Base-by-base conservation (phyloP, 2,329 filamentous ascomycete species). In the Colletotrichum sp. region DNA sequence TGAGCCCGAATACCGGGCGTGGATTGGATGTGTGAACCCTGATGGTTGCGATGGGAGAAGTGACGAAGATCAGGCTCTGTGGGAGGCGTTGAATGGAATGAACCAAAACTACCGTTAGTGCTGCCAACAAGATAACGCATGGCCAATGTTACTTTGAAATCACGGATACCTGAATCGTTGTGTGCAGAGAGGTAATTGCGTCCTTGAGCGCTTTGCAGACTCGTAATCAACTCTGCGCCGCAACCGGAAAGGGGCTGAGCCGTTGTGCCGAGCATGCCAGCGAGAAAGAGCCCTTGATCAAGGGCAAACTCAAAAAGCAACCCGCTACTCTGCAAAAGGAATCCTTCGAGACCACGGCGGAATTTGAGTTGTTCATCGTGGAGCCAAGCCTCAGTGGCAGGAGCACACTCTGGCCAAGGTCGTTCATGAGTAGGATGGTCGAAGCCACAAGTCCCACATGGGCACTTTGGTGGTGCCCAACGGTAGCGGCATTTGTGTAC, bases 11-110 rank as follows among this genome's bases (percentile, higher is more conserved):
- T 62, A 69, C 21, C 67, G 67, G 15, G 16, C 55, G 15, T 69
- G 67, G 67, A 69, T 69, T 10, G 67, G 67, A 15, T 69, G 67
- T 26, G 67, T 69, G 36, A 69, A 62, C 34, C 52, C 67, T 30
- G 49, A 18, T 16, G 67, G 67, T 0, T 69, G 67, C 30, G 21
- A 39, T 28, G 28, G n/a, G 10, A 21, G 67, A 55, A 69, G 52
- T n/a, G 30, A 21, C 12, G 67, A 60, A 24, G 67, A 69, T 32
- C 67, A 69, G 52, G 49, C 30, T 9, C 67, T 69, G 0, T 69
- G 49, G 67, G 67, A 69, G 16, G 49, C 67, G 21, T 18, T 69
- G 52, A 32, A 8, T 3, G 63, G 32, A 16, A 44, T 32, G 15
- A 8, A 10, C 8, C 24, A 15, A 36, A 24, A 44, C 5, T 66